Evolutionary conservation across 805 yeast species (phyloP), one percentile per base, ranked within the genome.

Genomic region (Lipomyces lipofer): DNA sequence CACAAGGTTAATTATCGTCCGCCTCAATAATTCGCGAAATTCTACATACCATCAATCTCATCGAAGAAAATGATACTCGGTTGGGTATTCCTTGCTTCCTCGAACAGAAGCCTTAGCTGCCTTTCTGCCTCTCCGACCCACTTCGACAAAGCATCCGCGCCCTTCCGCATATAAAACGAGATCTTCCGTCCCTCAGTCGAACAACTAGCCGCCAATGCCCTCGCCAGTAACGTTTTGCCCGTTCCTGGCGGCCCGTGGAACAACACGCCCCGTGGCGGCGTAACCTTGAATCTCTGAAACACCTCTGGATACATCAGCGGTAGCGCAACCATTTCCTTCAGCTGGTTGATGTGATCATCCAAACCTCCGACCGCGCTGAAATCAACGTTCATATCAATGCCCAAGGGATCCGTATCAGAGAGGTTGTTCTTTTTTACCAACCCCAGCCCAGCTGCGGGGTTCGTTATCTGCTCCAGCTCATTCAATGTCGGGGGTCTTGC

Each of bases 61-160:
- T 94, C 99, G 67, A 94, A 94, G 70, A 94, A 94, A 13, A 94
- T 94, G 52, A 94, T 92, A 6, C 95, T 82, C 2, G 99, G 99
- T 71, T 94, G 99, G 63, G 90, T 91, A 60, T 88, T 89, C 64
- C 86, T 86, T 1, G 99, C 99, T 71, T 94, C 98, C 72, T 94
- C 98, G 69, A 94, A 94, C 52, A 94, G 73, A 40, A 92, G 74
- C 56, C 99, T 75, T 58, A 94, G 75, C 69, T 94, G 98, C 62
- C 99, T 78, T 71, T 94, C 99, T 4, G 98, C 98, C 71, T 94
- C 99, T 65, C 99, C 99, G 2, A 94, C 98, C 99, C 99, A 94
- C 73, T 94, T 94, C 43, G 96, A 88, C 63, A 94, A 74, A 67
- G 95, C 87, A 69, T 94, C 99, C 0, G 99, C 98, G 60, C 99